Conservation (phyloP, 179 eudicot species). For the Carnegiea gigantea region DNA sequence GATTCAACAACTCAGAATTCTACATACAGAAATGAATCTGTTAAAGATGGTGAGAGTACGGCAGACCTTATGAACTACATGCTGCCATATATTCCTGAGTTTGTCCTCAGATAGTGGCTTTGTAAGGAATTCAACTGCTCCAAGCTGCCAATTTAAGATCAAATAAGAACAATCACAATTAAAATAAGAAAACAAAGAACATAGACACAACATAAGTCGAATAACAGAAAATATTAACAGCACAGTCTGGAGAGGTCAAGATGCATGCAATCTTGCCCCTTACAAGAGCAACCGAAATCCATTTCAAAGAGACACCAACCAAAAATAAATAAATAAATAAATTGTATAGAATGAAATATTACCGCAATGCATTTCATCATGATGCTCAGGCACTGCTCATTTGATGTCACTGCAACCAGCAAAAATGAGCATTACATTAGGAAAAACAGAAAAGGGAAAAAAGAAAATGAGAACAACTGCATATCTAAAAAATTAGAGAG, state of each 20-base stretch:
- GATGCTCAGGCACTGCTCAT: conserved; percentile 58
- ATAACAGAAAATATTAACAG: too few species aligned
- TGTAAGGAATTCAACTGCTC: conserved; percentile 75
- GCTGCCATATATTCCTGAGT: conserved; percentile 83
- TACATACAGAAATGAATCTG: not conserved
- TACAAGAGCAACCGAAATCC: not conserved
- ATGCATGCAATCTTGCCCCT: not conserved
- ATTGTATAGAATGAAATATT: conserved; percentile 13
- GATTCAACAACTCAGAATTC: not conserved
- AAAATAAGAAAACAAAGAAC: too few species aligned
- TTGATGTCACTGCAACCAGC: conserved; percentile 58
- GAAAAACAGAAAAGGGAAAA: not conserved
- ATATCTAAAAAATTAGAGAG: too few species aligned
- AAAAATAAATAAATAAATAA: not conserved
- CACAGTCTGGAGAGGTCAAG: not conserved
- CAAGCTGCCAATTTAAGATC: conserved; percentile 52
- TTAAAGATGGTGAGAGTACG: not conserved
- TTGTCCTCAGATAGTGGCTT: conserved; percentile 79
- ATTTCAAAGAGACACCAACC: not conserved
- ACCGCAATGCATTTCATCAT: conserved; percentile 93
- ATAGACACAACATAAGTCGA: too few species aligned
- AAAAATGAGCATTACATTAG: not conserved
- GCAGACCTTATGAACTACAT: conserved; percentile 78
- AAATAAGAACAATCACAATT: not conserved
- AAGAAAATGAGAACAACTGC: not conserved